phyloP scores from a whole-genome alignment of 2,329 filamentous ascomycete species.

The Verticillium klebahnii region DNA sequence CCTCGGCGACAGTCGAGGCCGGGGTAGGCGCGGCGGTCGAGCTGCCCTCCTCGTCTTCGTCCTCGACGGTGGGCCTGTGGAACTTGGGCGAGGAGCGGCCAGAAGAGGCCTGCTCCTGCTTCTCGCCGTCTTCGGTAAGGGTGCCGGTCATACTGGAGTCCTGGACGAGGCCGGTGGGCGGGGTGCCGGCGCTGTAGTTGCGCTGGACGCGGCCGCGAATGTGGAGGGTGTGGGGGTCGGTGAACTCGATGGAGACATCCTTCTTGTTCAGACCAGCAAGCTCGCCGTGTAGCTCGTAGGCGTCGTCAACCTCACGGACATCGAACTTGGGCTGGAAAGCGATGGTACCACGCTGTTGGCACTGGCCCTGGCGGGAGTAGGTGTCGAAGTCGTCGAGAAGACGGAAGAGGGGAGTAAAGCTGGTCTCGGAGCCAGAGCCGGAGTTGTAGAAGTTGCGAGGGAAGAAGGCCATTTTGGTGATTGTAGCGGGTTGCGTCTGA shows the following conservation, averaged over 20 bases:
- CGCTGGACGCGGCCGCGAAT: conserved; percentile 68
- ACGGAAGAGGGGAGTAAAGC: conserved; percentile 58
- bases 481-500: conserved; percentile 1
- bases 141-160: conserved; percentile 28
- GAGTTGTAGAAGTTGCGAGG: conserved; percentile 47
- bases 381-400: conserved; percentile 60
- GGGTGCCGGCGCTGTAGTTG: conserved; percentile 50
- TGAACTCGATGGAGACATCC: conserved; percentile 73
- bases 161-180: conserved; percentile 45
- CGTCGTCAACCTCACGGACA: conserved; percentile 62
- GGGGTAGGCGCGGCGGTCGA: conserved; percentile 3
- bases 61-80: conserved; percentile 63
- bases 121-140: conserved; percentile 33
- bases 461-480: conserved; percentile 56
- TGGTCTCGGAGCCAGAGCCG: conserved; percentile 39
- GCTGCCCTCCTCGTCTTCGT: conserved; percentile 37
- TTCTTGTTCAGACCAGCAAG: conserved; percentile 72
- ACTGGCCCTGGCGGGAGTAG: conserved; percentile 35
- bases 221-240: conserved; percentile 67
- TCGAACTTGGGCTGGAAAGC: conserved; percentile 76
- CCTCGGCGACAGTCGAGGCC: conserved; percentile 23
- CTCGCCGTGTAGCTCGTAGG: conserved; percentile 76
- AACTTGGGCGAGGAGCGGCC: conserved; percentile 21
- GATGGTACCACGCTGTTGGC: conserved; percentile 15
- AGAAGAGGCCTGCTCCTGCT: neutral